Conservation (phyloP, 1,284 basidiomycete genomes). For the Filobasidium uniguttulatum region DNA sequence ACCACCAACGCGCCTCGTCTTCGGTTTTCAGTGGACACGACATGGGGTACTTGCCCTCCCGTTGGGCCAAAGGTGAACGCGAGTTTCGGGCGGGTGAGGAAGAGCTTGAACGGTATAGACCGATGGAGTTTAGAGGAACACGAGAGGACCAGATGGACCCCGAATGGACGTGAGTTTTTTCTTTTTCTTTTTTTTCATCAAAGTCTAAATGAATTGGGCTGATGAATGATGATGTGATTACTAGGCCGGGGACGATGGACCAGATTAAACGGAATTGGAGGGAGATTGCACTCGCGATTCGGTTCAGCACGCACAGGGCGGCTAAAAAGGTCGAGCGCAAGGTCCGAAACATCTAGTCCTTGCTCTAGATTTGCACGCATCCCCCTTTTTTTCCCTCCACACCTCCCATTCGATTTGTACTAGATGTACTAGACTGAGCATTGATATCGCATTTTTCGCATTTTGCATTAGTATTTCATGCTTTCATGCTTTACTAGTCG, state of each 20-base stretch:
- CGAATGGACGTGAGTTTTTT: conserved; percentile 35
- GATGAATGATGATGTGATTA: too few species aligned
- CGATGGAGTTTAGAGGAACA: conserved; percentile 30
- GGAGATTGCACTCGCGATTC: conserved; percentile 29
- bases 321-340: conserved; percentile 37
- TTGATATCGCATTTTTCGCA: too few species aligned
- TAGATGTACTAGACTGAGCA: too few species aligned
- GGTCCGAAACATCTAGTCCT: conserved; percentile 10
- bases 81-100: conserved; percentile 27
- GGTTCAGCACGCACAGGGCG: conserved; percentile 33
- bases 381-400: too few species aligned
- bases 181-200: background rate
- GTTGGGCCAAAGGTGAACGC: conserved; percentile 35
- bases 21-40: conserved; percentile 26
- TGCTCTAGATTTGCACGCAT: background rate
- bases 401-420: too few species aligned
- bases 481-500: too few species aligned
- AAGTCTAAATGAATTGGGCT: too few species aligned
- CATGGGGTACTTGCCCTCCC: conserved; percentile 31
- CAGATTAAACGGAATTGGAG: conserved; percentile 33
- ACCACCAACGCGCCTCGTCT: conserved; percentile 18
- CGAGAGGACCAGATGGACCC: conserved; percentile 21
- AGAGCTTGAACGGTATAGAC: conserved; percentile 33
- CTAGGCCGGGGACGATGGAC: conserved; percentile 30
- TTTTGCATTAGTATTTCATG: too few species aligned